Evolutionary conservation across 108 stramenopile species (phyloP).

Genomic region (Seminavis robusta): DNA sequence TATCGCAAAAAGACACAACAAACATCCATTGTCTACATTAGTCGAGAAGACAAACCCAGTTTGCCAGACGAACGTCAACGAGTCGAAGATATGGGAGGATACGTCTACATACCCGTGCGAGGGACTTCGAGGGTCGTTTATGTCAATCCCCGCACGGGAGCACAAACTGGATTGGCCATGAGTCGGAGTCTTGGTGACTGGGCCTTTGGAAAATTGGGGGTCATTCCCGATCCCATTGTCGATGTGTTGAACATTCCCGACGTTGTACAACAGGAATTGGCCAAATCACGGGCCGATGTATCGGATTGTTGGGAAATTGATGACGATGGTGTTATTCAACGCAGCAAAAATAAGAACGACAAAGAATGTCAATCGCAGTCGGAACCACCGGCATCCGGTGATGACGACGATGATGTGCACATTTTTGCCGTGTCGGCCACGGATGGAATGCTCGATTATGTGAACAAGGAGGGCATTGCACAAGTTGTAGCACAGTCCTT

Average conservation of each 20-base stretch:
- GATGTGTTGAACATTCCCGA: conserved; percentile 52
- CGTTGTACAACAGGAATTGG: conserved; percentile 14
- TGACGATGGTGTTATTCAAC: background rate
- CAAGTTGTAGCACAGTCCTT: conserved; percentile 51
- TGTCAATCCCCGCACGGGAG: conserved; percentile 63
- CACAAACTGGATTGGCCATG: conserved; percentile 83
- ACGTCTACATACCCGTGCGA: conserved; percentile 63
- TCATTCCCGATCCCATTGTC: conserved; percentile 77
- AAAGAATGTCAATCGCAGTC: background rate
- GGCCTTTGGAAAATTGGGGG: conserved; percentile 61
- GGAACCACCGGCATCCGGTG: background rate
- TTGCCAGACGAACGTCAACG: conserved; percentile 60
- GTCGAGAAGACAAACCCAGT: conserved; percentile 75
- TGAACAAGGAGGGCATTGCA: conserved; percentile 49
- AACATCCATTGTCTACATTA: conserved; percentile 56
- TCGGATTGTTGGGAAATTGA: conserved; percentile 2
- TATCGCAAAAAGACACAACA: conserved; percentile 27
- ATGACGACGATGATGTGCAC: conserved; percentile 45
- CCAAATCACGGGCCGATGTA: conserved; percentile 1
- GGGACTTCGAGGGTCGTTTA: conserved; percentile 45
- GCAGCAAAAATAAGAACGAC: background rate
- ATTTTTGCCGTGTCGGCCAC: conserved; percentile 73
- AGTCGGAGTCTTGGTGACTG: conserved; percentile 78
- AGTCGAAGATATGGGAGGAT: conserved; percentile 68
- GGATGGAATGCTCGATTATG: conserved; percentile 85